Percentiles rank a stretch among this genome's conserved stretches.
phyloP scores from a whole-genome alignment of 1,284 basidiomycete genomes.

The Cutaneotrichosporon sp. region DNA sequence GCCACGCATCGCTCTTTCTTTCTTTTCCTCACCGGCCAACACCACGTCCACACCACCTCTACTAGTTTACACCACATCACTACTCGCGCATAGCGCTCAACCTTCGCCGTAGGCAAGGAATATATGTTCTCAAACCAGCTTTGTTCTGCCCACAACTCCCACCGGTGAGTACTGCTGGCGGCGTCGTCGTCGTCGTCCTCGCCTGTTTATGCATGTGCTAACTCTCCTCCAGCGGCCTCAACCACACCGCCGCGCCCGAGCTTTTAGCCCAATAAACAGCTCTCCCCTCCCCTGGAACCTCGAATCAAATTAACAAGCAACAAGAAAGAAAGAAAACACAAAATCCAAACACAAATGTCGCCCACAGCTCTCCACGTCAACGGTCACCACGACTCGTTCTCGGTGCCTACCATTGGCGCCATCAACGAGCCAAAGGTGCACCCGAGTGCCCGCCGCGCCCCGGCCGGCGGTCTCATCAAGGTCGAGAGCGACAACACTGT shows the following conservation, averaged over 20 bases:
- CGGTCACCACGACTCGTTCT: conserved; percentile 42
- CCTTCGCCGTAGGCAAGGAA: conserved; percentile 9
- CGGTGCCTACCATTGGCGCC: conserved; percentile 57
- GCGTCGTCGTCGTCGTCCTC: background rate
- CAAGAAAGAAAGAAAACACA: too few species aligned
- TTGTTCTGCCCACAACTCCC: conserved; percentile 43
- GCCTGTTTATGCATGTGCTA: conserved; percentile 41
- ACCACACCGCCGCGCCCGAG: conserved; percentile 47
- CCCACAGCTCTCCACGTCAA: conserved; percentile 41
- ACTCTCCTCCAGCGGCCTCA: conserved; percentile 40
- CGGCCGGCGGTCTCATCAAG: conserved; percentile 57
- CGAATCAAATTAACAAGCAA: background rate
- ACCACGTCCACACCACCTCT: background rate
- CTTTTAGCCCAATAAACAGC: conserved; percentile 37
- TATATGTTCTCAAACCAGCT: conserved; percentile 46
- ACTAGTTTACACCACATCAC: background rate
- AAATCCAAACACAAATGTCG: conserved; percentile 36
- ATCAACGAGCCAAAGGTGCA: conserved; percentile 64
- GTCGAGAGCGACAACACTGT: conserved; percentile 77
- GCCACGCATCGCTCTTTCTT: background rate
- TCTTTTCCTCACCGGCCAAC: background rate
- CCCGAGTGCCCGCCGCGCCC: conserved; percentile 74
- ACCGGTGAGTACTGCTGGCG: conserved; percentile 32
- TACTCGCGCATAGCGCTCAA: conserved; percentile 4
- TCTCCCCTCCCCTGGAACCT: conserved; percentile 8